phyloP scores from a whole-genome alignment of 768 basidiomycete species.

The Austroboletus eburneus region DNA sequence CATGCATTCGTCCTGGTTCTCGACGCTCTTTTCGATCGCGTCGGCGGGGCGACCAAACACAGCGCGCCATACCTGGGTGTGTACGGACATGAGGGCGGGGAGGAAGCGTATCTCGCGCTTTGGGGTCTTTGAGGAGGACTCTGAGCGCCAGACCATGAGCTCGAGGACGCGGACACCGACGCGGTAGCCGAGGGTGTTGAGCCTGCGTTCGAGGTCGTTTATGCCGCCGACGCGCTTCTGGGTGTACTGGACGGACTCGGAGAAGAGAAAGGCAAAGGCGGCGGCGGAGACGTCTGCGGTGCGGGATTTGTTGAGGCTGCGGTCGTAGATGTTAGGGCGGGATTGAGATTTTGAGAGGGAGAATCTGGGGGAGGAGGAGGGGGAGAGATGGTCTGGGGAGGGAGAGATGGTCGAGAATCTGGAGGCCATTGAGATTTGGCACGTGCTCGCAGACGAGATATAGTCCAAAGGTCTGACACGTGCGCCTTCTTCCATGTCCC shows the following conservation, averaged over 20 bases:
- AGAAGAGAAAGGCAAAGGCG: slow-evolving; percentile 88
- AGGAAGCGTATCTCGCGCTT: slow-evolving; percentile 90
- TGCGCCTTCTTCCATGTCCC: slow-evolving; percentile 28
- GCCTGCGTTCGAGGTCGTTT: slow-evolving; percentile 88
- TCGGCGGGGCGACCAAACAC: slow-evolving; percentile 94
- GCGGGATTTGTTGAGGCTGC: slow-evolving; percentile 83
- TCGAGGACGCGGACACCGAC: slow-evolving; percentile 86
- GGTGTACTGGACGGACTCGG: slow-evolving; percentile 92
- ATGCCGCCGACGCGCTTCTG: slow-evolving; percentile 94
- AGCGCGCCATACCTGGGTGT: slow-evolving; percentile 92
- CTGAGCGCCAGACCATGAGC: slow-evolving; percentile 76
- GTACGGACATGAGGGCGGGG: slow-evolving; percentile 88
- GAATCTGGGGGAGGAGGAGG: slow-evolving; percentile 63
- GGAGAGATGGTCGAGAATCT: slow-evolving; percentile 60
- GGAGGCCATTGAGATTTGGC: slow-evolving; percentile 3
- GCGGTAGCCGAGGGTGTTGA: slow-evolving; percentile 91
- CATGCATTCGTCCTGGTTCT: slow-evolving; percentile 94
- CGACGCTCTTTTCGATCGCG: slow-evolving; percentile 92
- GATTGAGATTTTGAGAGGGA: slow-evolving; percentile 51
- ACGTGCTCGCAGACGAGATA: slow-evolving; percentile 1
- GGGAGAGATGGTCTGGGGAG: slow-evolving; percentile 44
- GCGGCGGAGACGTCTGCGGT: slow-evolving; percentile 77
- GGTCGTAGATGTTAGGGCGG: slow-evolving; percentile 83
- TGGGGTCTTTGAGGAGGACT: slow-evolving; percentile 79
- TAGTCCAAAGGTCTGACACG: not conserved